A percentile compares a stretch with the other conserved stretches of the same genome.
phyloP scores from a whole-genome alignment of 2,329 filamentous ascomycete species.

The Canariomyces notabilis region DNA sequence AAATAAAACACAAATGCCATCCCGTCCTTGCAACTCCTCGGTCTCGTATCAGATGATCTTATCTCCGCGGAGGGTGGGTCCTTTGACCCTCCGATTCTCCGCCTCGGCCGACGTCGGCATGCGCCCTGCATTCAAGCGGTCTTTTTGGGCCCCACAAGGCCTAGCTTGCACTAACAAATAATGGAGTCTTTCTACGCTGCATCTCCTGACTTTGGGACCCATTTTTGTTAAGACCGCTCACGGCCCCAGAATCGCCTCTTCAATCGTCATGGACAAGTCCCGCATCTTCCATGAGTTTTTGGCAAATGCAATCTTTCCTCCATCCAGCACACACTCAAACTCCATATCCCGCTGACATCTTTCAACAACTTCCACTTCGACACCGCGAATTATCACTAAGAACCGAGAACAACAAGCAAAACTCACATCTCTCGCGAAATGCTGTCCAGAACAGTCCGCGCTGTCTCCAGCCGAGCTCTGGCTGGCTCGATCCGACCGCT shows the following conservation, averaged over 20 bases:
- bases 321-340: conserved; percentile 1
- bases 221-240: conserved; percentile 21
- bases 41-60: conserved; percentile 27
- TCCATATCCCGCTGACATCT: conserved; percentile 10
- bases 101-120: conserved; percentile 24
- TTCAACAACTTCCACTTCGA: conserved; percentile 3
- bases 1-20: not conserved
- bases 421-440: conserved; percentile 30
- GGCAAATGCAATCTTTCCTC: conserved; percentile 7
- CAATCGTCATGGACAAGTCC: conserved; percentile 25
- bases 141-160: not conserved
- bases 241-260: conserved; percentile 22
- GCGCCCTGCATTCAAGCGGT: conserved; percentile 11
- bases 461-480: conserved; percentile 40
- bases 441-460: conserved; percentile 44
- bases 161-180: conserved; percentile 10
- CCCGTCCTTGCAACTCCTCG: too few relatives aligned
- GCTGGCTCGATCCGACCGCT: conserved; percentile 37
- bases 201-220: not conserved
- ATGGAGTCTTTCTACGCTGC: too few relatives aligned
- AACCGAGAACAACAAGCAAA: not conserved
- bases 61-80: conserved; percentile 23
- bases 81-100: not conserved
- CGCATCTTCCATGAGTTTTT: conserved; percentile 24
- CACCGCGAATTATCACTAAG: not conserved